Evolutionary conservation across 257 asterid genomes (phyloP).

Genomic region (Ophiorrhiza pumila): DNA sequence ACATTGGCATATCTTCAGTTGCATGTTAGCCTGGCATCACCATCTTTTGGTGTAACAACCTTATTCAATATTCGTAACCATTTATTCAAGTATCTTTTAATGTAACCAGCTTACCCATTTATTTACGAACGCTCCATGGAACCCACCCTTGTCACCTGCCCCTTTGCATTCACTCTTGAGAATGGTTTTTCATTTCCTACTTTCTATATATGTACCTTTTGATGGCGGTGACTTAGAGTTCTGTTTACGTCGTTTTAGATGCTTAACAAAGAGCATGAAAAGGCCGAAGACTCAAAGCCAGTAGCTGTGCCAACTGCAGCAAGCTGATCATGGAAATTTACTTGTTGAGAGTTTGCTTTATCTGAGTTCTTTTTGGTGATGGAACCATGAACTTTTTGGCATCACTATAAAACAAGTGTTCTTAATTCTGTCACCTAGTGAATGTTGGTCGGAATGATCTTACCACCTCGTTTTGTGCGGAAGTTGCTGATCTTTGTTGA

Average conservation of each 20-base stretch:
- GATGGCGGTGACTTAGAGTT: neutral
- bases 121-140: too few relatives aligned
- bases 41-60: neutral
- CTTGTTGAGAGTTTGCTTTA: constrained; percentile 12
- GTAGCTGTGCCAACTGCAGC: constrained; percentile 62
- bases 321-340: constrained; percentile 35
- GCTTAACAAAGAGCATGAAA: constrained; percentile 95
- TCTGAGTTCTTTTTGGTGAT: constrained; percentile 6
- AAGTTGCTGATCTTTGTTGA: constrained; percentile 4
- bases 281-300: constrained; percentile 82
- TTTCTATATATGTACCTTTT: neutral
- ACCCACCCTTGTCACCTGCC: too few relatives aligned
- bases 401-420: neutral
- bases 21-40: neutral
- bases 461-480: neutral
- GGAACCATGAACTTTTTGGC: constrained; percentile 5
- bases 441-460: constrained; percentile 4
- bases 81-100: too few relatives aligned
- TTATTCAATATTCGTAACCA: neutral
- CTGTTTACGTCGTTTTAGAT: constrained; percentile 38
- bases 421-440: constrained; percentile 8
- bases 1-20: neutral
- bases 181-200: neutral
- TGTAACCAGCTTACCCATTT: too few relatives aligned
- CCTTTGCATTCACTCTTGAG: too few relatives aligned